Base-by-base conservation (phyloP, 2,329 filamentous ascomycete genomes). In the Neonectria faginata region DNA sequence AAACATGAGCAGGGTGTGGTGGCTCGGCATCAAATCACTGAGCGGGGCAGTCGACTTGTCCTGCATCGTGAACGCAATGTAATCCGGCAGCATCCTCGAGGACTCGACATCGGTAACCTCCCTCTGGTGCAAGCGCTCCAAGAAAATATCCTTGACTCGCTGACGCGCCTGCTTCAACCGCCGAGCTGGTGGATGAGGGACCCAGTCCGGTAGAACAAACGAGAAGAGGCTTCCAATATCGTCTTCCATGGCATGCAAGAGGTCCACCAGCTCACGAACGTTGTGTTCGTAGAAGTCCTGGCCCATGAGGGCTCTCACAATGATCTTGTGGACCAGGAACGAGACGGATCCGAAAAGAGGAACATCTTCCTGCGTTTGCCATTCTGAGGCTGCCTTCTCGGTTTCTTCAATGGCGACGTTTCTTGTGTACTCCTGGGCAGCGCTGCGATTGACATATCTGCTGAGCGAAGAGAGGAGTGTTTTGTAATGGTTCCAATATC, bases 1-100 rank as follows among this genome's bases (percentile, higher is more conserved):
- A 39, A 62, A 62, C 60, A 62, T 62, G 45, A 62, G 60, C 9
- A 62, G 41, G 9, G 60, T 57, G 47, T 62, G 60, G 12, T 62
- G 60, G 48, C 60, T 62, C 20, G 60, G 60, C 60, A 62, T 62
- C 36, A 57, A n/a, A 18, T 48, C 16, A 25, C 60, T 62, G 39
- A 62, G 60, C 31, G 33, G 48, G 10, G 60, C 60, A 45, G 60
- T 62, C 3, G 60, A 53, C 25, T 62, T 62, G 47, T 62, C 60
- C 7, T 57, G 27, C 60, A 62, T 62, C 10, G 60, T 62, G 18
- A 62, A 62, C 8, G 60, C 53, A 18, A 62, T 48, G 41, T 62
- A 62, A 36, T 62, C 60, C 2, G 60, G 60, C 9, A 62, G 12
- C 9, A 16, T 10, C 22, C 54, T 57, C 20, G 60, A 45, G 9